Conservation (phyloP, 371 early-diverging fungal genomes). For the Syncephalis plumigaleata region DNA sequence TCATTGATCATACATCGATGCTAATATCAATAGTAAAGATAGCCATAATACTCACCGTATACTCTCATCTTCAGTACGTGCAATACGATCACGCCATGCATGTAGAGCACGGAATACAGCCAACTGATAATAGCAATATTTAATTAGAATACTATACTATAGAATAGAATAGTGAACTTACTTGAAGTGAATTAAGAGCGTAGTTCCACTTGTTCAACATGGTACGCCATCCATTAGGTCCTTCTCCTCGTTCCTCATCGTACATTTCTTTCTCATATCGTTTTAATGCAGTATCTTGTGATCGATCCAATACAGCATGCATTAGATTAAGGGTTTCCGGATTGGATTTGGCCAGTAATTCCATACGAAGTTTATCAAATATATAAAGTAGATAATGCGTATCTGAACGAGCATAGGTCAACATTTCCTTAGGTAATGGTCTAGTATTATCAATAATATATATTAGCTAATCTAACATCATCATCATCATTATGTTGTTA, state of each 20-base stretch:
- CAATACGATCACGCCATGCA: conserved; percentile 78
- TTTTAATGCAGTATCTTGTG: conserved; percentile 40
- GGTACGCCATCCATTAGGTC: conserved; percentile 58
- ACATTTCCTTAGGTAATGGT: conserved; percentile 82
- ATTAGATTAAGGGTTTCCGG: conserved; percentile 42
- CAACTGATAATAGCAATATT: conserved; percentile 13
- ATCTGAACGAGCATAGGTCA: conserved; percentile 83
- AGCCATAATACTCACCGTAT: conserved; percentile 11
- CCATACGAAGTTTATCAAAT: conserved; percentile 79
- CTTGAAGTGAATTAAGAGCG: conserved; percentile 27
- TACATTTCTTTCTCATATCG: conserved; percentile 64
- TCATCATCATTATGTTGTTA: not conserved
- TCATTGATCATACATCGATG: not conserved
- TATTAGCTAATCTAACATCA: conserved; percentile 33
- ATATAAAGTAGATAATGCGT: conserved; percentile 92
- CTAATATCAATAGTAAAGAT: not conserved
- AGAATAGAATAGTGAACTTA: not conserved
- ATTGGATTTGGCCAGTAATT: conserved; percentile 36
- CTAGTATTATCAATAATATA: conserved; percentile 15
- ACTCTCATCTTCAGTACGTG: conserved; percentile 85
- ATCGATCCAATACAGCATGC: conserved; percentile 42
- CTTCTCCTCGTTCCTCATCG: conserved; percentile 51
- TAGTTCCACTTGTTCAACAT: conserved; percentile 42
- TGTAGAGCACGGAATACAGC: conserved; percentile 76
- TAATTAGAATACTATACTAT: not conserved